Evolutionary conservation across 148 eudicot species (phyloP), one percentile per base, ranked within the genome.

Genomic region (Camellia sinensis): DNA sequence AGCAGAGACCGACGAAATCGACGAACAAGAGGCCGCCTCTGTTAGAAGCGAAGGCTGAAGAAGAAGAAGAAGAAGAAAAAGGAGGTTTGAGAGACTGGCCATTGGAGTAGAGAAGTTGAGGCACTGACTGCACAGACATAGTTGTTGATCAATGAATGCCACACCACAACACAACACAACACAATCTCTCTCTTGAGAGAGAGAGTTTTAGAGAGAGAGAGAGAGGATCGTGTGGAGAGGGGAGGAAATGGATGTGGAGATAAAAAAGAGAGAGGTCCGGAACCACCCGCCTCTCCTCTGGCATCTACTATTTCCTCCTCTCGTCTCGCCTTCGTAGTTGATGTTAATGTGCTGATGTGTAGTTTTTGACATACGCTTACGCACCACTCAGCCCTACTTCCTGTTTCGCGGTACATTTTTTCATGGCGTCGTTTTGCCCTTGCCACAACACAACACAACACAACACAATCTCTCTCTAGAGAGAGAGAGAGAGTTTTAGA

Each of bases 71-170:
- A n/a, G 87, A 46, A 29, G 37, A 29, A 29, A 86, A 46, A 17
- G 57, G 13, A 1, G 72, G 77, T 29, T 56, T 84, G 12, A 82
- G 64, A 0, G 88, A 79, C 53, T 62, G 85, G 29, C 82, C 86
- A 73, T 69, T 64, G 10, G 82, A 76, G 86, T 79, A 84, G 71
- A 83, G 80, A 10, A 84, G 77, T 67, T 79, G 84, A 41, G 89
- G 82, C 79, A 84, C 84, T 52, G 93, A 88, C 75, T 89, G 91
- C 7, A 85, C 82, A 75, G 94, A 84, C 97, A 92, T 92, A 79
- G 80, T 9, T 69, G 80, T 9, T 69, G 86, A 79, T 60, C 80
- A 77, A 84, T 3, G 46, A 77, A 84, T 3, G 46, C 6, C 48
- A 43, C 56, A 37, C 19, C 6, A 3, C 17, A 67, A 37, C 77